phyloP scores from a whole-genome alignment of 768 basidiomycete genomes.

The Amanita subjunquillea region DNA sequence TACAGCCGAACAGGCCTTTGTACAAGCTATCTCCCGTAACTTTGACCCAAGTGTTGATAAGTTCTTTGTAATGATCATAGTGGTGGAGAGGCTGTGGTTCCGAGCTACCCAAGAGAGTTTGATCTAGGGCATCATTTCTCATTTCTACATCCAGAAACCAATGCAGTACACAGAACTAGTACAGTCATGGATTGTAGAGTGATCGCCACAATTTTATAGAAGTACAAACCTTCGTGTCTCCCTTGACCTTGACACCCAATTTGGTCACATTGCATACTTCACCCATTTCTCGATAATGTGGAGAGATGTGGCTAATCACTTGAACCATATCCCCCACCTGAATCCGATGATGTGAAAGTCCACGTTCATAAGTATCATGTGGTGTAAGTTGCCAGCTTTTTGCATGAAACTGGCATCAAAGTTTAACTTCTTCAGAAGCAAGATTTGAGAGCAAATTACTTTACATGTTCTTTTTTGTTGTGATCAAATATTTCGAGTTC shows the following conservation, averaged over 20 bases:
- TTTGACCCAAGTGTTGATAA: background rate
- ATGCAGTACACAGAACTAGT: background rate
- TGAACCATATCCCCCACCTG: background rate
- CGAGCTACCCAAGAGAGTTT: background rate
- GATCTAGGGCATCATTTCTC: background rate
- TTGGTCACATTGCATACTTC: background rate
- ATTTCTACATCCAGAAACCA: background rate
- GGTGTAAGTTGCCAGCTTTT: background rate
- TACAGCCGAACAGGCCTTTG: background rate
- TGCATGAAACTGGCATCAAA: background rate
- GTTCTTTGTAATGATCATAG: background rate
- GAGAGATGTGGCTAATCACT: background rate
- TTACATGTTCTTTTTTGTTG: background rate
- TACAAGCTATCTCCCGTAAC: background rate
- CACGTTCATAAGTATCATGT: background rate
- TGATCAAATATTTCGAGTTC: background rate
- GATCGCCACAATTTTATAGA: background rate
- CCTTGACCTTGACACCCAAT: background rate
- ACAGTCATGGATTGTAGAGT: background rate
- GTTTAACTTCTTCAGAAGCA: background rate
- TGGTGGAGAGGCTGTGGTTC: background rate
- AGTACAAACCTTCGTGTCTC: background rate
- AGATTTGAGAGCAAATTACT: background rate
- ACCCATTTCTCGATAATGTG: background rate
- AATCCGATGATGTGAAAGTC: background rate